These are phyloP conservation scores for Candida nitratophila DNA, from an alignment of 805 yeast species.

Conservation along the genomic window DNA sequence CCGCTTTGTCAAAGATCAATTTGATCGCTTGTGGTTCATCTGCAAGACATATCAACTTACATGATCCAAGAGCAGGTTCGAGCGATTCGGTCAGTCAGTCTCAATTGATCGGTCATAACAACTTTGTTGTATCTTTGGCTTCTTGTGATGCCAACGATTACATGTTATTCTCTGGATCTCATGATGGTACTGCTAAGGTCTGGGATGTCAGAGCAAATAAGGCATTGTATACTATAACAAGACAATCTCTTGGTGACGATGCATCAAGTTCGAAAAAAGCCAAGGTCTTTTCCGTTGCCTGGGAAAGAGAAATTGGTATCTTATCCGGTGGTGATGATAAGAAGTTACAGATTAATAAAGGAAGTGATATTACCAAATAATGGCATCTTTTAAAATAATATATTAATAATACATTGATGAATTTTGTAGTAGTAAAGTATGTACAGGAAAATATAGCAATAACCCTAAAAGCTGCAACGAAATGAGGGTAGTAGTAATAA, in stretches of 20 bases:
- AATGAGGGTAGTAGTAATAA: too few species aligned
- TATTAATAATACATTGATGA: not conserved
- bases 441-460: not conserved
- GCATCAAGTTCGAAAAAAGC: constrained; percentile 36
- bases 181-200: constrained; percentile 89
- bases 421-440: not conserved
- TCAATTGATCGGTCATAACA: constrained; percentile 83
- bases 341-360: constrained; percentile 70
- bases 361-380: constrained; percentile 6
- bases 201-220: constrained; percentile 92
- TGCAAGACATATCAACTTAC: constrained; percentile 92
- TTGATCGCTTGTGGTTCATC: constrained; percentile 91
- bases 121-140: constrained; percentile 77
- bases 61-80: constrained; percentile 73
- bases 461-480: too few species aligned
- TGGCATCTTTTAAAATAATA: not conserved
- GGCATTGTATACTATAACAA: constrained; percentile 72
- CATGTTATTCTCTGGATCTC: constrained; percentile 87
- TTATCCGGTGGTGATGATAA: constrained; percentile 94
- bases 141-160: constrained; percentile 72
- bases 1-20: constrained; percentile 58
- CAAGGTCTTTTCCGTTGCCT: constrained; percentile 80
- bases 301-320: constrained; percentile 77
- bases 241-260: constrained; percentile 45
- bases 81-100: constrained; percentile 55